These are phyloP conservation scores for Rutstroemia sydowiana DNA, from an alignment of 2,329 filamentous ascomycete species.

Conservation along the genomic window DNA sequence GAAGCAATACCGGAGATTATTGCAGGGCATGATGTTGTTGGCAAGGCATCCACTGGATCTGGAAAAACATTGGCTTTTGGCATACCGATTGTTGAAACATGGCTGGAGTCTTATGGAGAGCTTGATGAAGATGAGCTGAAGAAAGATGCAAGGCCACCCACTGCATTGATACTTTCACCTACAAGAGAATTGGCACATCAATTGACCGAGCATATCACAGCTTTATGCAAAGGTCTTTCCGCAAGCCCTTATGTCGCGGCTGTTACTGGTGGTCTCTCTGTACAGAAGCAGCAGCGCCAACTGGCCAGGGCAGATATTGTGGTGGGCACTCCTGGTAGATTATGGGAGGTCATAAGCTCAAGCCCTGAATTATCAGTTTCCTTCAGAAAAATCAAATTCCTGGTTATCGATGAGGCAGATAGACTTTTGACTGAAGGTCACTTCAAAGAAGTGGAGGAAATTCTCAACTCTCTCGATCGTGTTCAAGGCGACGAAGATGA, in stretches of 20 bases:
- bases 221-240: constrained; percentile 57
- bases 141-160: constrained; percentile 42
- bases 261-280: constrained; percentile 82
- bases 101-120: constrained; percentile 47
- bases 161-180: constrained; percentile 79
- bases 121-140: constrained; percentile 32
- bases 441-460: constrained; percentile 89
- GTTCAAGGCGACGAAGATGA: constrained; percentile 42
- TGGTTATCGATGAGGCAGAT: constrained; percentile 93
- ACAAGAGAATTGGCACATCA: constrained; percentile 93
- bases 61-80: constrained; percentile 95
- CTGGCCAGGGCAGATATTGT: constrained; percentile 81
- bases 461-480: constrained; percentile 72
- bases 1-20: constrained; percentile 75
- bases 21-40: constrained; percentile 81
- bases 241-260: constrained; percentile 70
- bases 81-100: constrained; percentile 84
- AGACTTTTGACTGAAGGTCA: constrained; percentile 84
- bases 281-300: constrained; percentile 90
- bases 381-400: constrained; percentile 68
- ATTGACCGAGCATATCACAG: constrained; percentile 72
- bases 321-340: constrained; percentile 82
- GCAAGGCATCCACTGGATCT: constrained; percentile 92
- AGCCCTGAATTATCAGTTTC: constrained; percentile 61
- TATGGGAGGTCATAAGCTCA: constrained; percentile 88